Conservation (phyloP, 2,329 filamentous ascomycete species). For the Microdochium nivale region DNA sequence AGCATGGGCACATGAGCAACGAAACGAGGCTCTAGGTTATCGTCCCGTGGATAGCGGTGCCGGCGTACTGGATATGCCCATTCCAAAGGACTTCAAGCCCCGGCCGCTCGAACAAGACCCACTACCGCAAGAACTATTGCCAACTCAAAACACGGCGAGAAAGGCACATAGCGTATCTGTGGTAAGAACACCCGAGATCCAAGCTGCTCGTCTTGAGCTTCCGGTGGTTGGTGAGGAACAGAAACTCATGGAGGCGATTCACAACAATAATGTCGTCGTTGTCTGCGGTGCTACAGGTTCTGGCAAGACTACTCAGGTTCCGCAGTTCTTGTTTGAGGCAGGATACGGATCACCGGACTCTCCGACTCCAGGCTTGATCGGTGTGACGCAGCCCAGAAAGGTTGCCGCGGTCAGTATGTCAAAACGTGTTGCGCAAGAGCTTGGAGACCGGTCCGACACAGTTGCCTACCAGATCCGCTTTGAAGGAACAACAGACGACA, state of each 20-base stretch:
- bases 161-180: slow-evolving; percentile 73
- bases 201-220: slow-evolving; percentile 68
- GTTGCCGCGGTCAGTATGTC: slow-evolving; percentile 97
- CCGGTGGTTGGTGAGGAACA: slow-evolving; percentile 94
- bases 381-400: slow-evolving; percentile 86
- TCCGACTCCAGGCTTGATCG: slow-evolving; percentile 84
- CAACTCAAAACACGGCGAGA: slow-evolving; percentile 49
- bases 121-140: slow-evolving; percentile 56
- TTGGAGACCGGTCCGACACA: slow-evolving; percentile 65
- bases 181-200: slow-evolving; percentile 61
- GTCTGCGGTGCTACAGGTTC: slow-evolving; percentile 94
- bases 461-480: slow-evolving; percentile 96
- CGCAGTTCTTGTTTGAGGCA: slow-evolving; percentile 91
- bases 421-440: slow-evolving; percentile 77
- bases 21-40: slow-evolving; percentile 74
- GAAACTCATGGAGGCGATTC: slow-evolving; percentile 94
- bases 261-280: slow-evolving; percentile 83
- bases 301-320: slow-evolving; percentile 95
- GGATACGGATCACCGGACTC: slow-evolving; percentile 76
- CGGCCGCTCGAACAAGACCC: slow-evolving; percentile 63
- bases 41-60: slow-evolving; percentile 34
- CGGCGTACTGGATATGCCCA: slow-evolving; percentile 41
- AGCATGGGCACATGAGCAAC: slow-evolving; percentile 78
- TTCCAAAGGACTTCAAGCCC: slow-evolving; percentile 54
- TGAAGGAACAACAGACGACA: slow-evolving; percentile 69